Conservation (phyloP, 1,284 basidiomycete genomes). For the Marasmius oreades region DNA sequence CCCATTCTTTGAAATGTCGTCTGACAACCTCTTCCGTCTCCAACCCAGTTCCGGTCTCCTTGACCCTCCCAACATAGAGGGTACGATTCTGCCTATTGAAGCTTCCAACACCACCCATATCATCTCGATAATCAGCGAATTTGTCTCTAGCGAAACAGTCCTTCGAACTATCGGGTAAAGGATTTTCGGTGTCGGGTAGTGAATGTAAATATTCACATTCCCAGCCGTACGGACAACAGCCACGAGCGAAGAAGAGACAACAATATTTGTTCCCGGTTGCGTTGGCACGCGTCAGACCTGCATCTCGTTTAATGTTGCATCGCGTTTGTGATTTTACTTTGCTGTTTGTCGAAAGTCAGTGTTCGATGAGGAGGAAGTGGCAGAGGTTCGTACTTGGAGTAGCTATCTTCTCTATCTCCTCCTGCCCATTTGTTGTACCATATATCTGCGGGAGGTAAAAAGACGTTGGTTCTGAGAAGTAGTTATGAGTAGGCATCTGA, state of each 20-base stretch:
- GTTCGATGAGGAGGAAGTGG: neutral
- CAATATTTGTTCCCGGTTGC: constrained; percentile 88
- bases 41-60: constrained; percentile 81
- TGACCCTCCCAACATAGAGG: constrained; percentile 91
- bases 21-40: constrained; percentile 90
- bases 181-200: constrained; percentile 68
- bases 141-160: constrained; percentile 98
- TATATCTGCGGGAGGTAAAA: constrained; percentile 60
- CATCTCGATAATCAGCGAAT: constrained; percentile 95
- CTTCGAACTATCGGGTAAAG: constrained; percentile 86
- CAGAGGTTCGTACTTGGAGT: constrained; percentile 70
- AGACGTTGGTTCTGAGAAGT: constrained; percentile 1
- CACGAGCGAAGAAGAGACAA: constrained; percentile 94
- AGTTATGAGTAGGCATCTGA: neutral
- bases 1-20: constrained; percentile 96
- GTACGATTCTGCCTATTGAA: constrained; percentile 94
- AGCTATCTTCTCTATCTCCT: constrained; percentile 90
- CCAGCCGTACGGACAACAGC: constrained; percentile 96
- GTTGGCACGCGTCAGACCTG: constrained; percentile 91
- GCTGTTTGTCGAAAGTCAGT: constrained; percentile 38
- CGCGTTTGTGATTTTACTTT: constrained; percentile 91
- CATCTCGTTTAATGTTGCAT: constrained; percentile 86
- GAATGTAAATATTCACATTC: constrained; percentile 95
- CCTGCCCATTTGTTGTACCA: constrained; percentile 99
- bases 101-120: constrained; percentile 98